Percentiles rank a stretch among this genome's conserved stretches.
Conservation (phyloP, 257 asterid species). For the Misopates orontium region DNA sequence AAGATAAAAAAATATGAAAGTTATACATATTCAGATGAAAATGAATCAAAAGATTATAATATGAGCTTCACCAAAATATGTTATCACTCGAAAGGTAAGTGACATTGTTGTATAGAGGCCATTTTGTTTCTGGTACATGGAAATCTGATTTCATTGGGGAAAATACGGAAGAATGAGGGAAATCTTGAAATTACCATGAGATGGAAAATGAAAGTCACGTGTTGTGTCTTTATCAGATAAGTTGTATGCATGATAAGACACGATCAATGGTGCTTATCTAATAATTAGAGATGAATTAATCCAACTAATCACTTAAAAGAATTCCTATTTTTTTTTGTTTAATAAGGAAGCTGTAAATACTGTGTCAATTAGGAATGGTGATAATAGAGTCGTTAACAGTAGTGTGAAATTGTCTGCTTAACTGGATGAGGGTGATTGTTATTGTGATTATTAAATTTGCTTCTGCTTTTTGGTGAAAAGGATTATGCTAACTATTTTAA, state of each 20-base stretch:
- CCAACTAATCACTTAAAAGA: conserved; percentile 21
- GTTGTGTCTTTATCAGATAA: conserved; percentile 4
- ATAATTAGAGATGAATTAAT: conserved; percentile 14
- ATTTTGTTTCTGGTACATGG: too few relatives aligned
- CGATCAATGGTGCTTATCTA: conserved; percentile 17
- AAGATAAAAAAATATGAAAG: too few relatives aligned
- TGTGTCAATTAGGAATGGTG: conserved; percentile 16
- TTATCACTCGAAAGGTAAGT: too few relatives aligned
- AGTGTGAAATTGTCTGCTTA: conserved; percentile 18
- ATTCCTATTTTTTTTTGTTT: conserved; percentile 13
- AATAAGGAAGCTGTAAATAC: conserved; percentile 10
- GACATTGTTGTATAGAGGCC: too few relatives aligned
- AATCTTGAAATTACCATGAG: too few relatives aligned
- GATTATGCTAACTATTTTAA: conserved; percentile 18
- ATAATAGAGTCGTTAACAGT: conserved; percentile 8
- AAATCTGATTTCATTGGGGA: too few relatives aligned
- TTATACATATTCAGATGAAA: too few relatives aligned
- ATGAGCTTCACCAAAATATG: too few relatives aligned
- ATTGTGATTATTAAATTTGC: conserved; percentile 14
- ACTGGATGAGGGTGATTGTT: conserved; percentile 12
- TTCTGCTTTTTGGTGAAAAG: conserved; percentile 15
- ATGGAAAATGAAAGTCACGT: too few relatives aligned
- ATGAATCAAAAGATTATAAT: too few relatives aligned
- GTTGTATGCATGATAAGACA: conserved; percentile 22
- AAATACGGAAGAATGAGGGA: too few relatives aligned